Percentiles rank a stretch among this genome's conserved stretches.
phyloP scores from a whole-genome alignment of 2,329 filamentous ascomycete genomes.

The Pseudophaeomoniella oleicola region DNA sequence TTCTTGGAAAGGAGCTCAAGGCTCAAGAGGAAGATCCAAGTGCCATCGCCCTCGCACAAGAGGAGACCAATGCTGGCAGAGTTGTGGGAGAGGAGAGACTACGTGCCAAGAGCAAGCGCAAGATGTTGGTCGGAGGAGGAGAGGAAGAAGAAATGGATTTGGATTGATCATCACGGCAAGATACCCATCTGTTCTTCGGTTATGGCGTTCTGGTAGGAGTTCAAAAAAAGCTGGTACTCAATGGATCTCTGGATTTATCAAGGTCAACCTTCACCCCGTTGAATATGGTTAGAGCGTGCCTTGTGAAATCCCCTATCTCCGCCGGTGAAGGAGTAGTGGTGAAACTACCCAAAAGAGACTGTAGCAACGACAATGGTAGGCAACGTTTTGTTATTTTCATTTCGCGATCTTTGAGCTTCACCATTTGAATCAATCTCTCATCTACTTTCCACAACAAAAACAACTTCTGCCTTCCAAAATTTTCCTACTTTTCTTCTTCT shows the following conservation, averaged over 20 bases:
- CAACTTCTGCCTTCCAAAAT: no score
- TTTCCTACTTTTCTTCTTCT: no score
- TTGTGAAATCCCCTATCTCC: no score
- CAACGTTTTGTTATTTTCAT: no score
- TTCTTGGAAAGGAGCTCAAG: conserved; percentile 59
- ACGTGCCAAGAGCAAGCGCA: conserved; percentile 28
- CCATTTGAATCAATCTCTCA: no score
- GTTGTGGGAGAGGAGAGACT: conserved; percentile 26
- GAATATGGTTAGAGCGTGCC: no score
- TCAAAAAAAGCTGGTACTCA: background rate
- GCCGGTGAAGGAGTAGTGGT: no score
- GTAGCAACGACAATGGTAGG: no score
- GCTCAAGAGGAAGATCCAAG: conserved; percentile 39
- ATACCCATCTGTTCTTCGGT: background rate
- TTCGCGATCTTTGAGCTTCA: no score
- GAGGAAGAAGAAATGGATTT: conserved; percentile 32
- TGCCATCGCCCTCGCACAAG: conserved; percentile 14
- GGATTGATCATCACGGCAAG: conserved; percentile 21
- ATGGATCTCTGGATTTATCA: background rate
- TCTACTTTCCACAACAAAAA: no score
- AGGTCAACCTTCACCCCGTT: no score
- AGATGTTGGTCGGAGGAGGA: conserved; percentile 27
- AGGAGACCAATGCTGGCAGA: conserved; percentile 19
- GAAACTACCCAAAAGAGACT: no score
- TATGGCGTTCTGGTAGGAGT: background rate